Base-by-base conservation (phyloP, 306 rosid genomes). In the Citrullus amarus region DNA sequence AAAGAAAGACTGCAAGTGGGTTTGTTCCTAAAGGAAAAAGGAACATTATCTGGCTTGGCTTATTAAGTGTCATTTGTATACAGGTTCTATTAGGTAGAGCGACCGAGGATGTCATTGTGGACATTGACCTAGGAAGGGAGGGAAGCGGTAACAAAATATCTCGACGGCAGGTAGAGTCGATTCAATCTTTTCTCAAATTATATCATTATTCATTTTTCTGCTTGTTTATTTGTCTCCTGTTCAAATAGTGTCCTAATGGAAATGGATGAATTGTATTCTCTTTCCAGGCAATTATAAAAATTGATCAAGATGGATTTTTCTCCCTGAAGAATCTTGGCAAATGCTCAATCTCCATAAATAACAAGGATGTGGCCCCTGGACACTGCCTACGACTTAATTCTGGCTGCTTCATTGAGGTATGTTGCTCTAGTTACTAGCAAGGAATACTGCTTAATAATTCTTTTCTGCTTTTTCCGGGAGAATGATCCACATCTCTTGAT, bases 21-120 rank as follows among this genome's bases (percentile, higher is more conserved):
- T 51, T 48, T 73, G 46, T 51, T 73, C 9, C 60, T 15, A 16
- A 16, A 46, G 28, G 61, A 73, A 28, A 50, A 14, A 43, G 41
- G 76, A 71, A 13, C 13, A 5, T 46, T 28, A 30, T 73, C 15
- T 51, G 61, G 9, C 8, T 51, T 30, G 43, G 46, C 69, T n/a
- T 41, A 56, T 74, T 2, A 20, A 39, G 53, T 48, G 22, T 77
- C 58, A 59, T 59, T 62, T 39, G 10, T 77, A 25, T 82, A 81
- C 87, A 96, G 99, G 98, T 96, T 81, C 86, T 91, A 81, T 86
- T 96, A 82, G 99, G 99, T 82, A 90, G 98, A 82, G 90, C 96
- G 75, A 86, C 98, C 12, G 89, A 85, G 28, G 90, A 88, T 79
- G 58, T 75, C 78, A 72, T 81, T 78, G 97, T 96, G 48, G 99